Conservation (phyloP, 352 stramenopile genomes). For the Phytophthora podocarpi region DNA sequence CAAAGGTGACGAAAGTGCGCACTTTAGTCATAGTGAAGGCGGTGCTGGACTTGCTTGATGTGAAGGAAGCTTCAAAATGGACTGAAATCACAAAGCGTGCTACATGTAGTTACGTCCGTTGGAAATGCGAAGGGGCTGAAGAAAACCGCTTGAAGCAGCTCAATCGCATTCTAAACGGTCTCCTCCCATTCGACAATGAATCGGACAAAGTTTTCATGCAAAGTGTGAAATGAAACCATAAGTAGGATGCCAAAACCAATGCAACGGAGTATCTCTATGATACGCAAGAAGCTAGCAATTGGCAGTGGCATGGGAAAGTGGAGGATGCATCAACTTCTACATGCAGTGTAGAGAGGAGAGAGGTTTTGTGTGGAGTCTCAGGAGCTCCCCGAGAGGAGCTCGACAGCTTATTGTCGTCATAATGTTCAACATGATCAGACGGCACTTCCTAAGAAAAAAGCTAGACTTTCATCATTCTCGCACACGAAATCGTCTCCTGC, state of each 20-base stretch:
- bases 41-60: background rate
- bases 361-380: constrained; percentile 53
- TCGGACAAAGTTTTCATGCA: background rate
- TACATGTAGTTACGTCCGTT: background rate
- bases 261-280: too few species aligned
- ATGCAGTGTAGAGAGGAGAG: background rate
- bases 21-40: constrained; percentile 14
- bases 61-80: constrained; percentile 22
- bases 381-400: constrained; percentile 32
- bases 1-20: background rate
- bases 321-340: too few species aligned
- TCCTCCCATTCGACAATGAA: background rate
- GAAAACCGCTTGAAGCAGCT: background rate
- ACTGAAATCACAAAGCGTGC: too few species aligned
- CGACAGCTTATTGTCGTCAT: constrained; percentile 64
- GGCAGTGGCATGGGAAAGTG: too few species aligned
- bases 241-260: too few species aligned
- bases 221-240: too few species aligned
- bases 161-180: constrained; percentile 14
- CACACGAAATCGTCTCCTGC: constrained; percentile 12
- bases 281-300: too few species aligned
- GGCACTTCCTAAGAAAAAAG: constrained; percentile 76
- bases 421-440: constrained; percentile 80
- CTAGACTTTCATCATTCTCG: constrained; percentile 70
- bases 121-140: too few species aligned